Evolutionary conservation across 345 rosid genomes (phyloP).

Genomic region (Citrus trifoliata): DNA sequence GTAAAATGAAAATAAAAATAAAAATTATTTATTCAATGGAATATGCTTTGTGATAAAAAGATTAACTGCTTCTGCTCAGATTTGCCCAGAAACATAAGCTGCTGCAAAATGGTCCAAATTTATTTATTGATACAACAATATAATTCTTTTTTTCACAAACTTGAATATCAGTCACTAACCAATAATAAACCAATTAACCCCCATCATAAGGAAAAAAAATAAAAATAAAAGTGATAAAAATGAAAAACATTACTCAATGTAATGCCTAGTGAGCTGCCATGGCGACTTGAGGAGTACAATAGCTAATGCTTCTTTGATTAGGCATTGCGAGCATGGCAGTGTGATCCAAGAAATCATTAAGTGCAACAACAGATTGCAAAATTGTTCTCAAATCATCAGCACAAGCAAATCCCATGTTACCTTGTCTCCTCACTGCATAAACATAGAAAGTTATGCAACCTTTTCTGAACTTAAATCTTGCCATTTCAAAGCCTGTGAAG

Average conservation of each 20-base stretch:
- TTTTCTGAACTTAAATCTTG: conserved; percentile 90
- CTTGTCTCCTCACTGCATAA: conserved; percentile 67
- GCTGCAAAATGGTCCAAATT: conserved; percentile 8
- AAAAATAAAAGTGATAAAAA: conserved; percentile 9
- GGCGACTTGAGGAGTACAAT: conserved; percentile 43
- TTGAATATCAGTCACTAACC: conserved; percentile 9
- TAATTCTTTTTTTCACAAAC: background rate
- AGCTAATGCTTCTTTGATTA: conserved; percentile 75
- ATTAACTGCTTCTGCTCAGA: background rate
- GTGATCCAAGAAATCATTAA: conserved; percentile 96
- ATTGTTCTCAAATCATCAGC: conserved; percentile 79
- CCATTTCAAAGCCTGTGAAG: conserved; percentile 69
- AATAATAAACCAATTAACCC: conserved; percentile 45
- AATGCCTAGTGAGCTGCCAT: conserved; percentile 72
- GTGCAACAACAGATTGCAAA: conserved; percentile 78
- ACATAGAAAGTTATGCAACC: conserved; percentile 97
- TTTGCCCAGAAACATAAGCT: background rate
- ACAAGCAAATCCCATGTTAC: conserved; percentile 53
- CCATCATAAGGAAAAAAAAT: background rate
- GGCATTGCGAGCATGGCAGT: conserved; percentile 95
- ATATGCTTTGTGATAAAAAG: background rate
- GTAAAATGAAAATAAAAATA: background rate
- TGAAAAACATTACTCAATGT: background rate
- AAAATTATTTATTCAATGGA: background rate
- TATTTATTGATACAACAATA: conserved; percentile 24